Evolutionary conservation across 148 eudicot genomes (phyloP).

Genomic region (Vaccinium myrtillus): DNA sequence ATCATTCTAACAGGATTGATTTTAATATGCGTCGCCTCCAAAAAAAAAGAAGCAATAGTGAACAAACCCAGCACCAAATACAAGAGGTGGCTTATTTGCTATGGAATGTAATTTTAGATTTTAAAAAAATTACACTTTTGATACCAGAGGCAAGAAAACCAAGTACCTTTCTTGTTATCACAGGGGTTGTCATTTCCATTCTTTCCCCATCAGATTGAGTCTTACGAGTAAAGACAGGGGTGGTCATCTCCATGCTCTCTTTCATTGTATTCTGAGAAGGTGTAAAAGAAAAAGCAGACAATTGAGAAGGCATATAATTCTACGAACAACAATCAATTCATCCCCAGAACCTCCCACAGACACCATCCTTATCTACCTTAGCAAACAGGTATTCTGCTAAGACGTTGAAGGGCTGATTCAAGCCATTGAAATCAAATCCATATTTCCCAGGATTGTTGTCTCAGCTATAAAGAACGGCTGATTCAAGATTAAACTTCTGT

Average conservation of each 20-base stretch:
- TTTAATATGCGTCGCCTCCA: not conserved
- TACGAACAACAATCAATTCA: not conserved
- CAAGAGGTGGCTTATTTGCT: not conserved
- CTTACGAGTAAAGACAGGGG: constrained; percentile 81
- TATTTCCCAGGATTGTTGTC: constrained; percentile 80
- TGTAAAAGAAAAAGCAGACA: constrained; percentile 11
- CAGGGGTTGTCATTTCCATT: constrained; percentile 98
- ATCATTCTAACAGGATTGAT: not conserved
- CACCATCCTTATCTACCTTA: constrained; percentile 58
- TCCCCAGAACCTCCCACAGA: constrained; percentile 6
- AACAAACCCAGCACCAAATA: not conserved
- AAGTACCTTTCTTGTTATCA: constrained; percentile 65
- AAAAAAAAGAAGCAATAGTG: not conserved
- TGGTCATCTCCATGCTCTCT: constrained; percentile 96
- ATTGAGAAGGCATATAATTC: not conserved
- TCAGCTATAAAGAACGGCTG: constrained; percentile 89
- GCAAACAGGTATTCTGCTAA: constrained; percentile 94
- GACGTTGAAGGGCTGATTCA: constrained; percentile 87
- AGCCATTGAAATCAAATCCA: constrained; percentile 84
- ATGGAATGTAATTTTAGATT: not conserved
- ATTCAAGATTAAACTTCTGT: not conserved
- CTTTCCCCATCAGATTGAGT: constrained; percentile 58
- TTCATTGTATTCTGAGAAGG: constrained; percentile 50
- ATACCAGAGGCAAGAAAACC: not conserved
- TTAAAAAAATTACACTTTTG: not conserved